Evolutionary conservation across 345 rosid genomes (phyloP), one percentile per base, ranked within the genome.

Genomic region (Streptanthus diversifolius): DNA sequence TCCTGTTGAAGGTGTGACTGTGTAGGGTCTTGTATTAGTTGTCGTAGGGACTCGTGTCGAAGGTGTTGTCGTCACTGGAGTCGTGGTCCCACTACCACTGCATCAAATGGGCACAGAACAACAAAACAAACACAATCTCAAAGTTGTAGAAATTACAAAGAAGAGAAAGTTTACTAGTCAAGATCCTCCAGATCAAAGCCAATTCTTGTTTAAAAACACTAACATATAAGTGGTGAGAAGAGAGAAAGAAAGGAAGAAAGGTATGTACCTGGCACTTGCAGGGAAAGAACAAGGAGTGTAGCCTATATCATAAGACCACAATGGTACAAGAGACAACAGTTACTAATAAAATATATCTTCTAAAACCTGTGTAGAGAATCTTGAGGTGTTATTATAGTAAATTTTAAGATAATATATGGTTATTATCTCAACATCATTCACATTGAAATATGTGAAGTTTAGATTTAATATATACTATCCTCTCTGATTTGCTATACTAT

Each of bases 51-150:
- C 47, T 53, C 80, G 55, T 27, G 80, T 76, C 24, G 75, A 69
- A n/a, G 80, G 80, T 63, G 80, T 70, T 21, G 80, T 76, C 66
- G 80, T 76, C 66, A 76, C 80, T 55, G 80, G 75, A 3, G 75
- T 76, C 27, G 60, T 69, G 13, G 80, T 76, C 52, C 80, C 80
- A 53, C 44, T 70, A 9, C 75, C 75, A 76, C 70, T 69, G 22
- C 49, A 69, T 61, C 32, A 40, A 43, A 7, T 63, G 32, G 3
- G 1, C 41, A 47, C 22, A 14, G 1, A 41, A 30, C 64, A 45
- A 18, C 36, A 49, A 11, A 36, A 18, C 37, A 9, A 7, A 44
- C 57, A 24, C 71, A 43, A 49, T 19, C 63, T 62, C 17, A 51
- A 10, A 5, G 40, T 56, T 57, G 12, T 55, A 17, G 12, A 25